Base-by-base conservation (phyloP, 1,139 yeast species). In the Candida sp. region DNA sequence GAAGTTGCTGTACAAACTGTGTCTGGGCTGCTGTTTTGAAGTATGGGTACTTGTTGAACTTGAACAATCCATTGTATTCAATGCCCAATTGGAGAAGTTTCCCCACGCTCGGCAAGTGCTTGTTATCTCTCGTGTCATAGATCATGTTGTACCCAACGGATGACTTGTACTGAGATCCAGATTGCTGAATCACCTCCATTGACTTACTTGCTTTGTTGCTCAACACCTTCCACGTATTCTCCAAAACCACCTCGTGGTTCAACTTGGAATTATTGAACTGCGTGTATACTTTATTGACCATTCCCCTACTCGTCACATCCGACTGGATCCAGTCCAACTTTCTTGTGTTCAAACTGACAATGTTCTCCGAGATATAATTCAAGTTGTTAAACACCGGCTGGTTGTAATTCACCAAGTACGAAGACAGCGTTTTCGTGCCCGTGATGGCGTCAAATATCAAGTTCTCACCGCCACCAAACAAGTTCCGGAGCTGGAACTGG, bases 381-480 rank as follows among this genome's bases (percentile, higher is more conserved):
- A 86, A 72, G 46, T 78, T 74, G 60, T 83, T 79, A 46, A 70
- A 61, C 11, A 88, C 52, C 0, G 98, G 98, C 57, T 83, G 79
- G 35, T 81, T 74, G 58, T 81, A 85, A 58, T 84, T 86, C 30
- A 86, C 58, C 47, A 90, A 67, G 62, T 88, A 87, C 23, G 96
- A 86, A 1, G 96, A 83, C 55, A 83, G 82, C 3, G 96, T 93
- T 53, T 89, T 84, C 2, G 96, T 87, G 12, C 97, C 97, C 5
- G 84, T 72, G 28, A 80, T 83, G 3, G 97, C 91, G 67, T 93
- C 97, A 48, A 92, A 75, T 30, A 84, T 78, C 25, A 93, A 63
- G 43, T 78, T 78, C 65, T 94, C 99, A 7, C 94, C 98, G 2
- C 97, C 97, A 0, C 97, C 97, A 68, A 92, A 84, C 8, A 90